Evolutionary conservation across 2,329 filamentous ascomycete genomes (phyloP), one percentile per base, ranked within the genome.

Genomic region (Helotiales sp.): DNA sequence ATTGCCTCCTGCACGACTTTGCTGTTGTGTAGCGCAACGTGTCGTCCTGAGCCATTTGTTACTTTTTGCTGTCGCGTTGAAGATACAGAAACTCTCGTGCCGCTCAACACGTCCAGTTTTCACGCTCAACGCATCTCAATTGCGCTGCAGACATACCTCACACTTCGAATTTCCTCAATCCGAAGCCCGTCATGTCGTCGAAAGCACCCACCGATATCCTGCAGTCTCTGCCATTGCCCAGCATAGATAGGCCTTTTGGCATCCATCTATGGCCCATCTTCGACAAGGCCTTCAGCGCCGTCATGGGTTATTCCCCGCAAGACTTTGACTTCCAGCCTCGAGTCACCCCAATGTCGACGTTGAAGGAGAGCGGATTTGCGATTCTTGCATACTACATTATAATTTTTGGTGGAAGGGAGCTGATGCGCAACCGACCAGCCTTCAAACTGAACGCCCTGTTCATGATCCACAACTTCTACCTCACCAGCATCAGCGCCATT

Each of bases 391-490:
- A 98, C 89, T 98, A 98, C 81, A 82, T 91, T 73, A 84, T 97
- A 82, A 96, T 98, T 77, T 96, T 98, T 74, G 94, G 94, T 71
- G 96, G 95, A 68, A 88, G 95, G 72, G 93, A 96, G 82, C 79
- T 93, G 75, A 98, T 99, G 96, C 92, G 93, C 82, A 90, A 91
- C 77, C 88, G 93, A 71, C 86, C 90, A 78, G 86, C 95, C 24
- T 91, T 96, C 83, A 92, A 96, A 86, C 87, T 98, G 77, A 96
- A 93, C 84, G 84, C 86, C 17, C 84, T 96, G 67, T 98, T 98
- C 86, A 92, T 97, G 83, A 87, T 97, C 78, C 95, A 99, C 88
- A 99, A 99, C 86, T 91, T 98, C 77, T 89, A 94, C 83, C 85
- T 99, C 78, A 98, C 95, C 57, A 83, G 87, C 73, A 93, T 97